Percentiles rank a stretch among this genome's conserved stretches.
Conservation (phyloP, 331 rosid species). For the Rhamnella rubrinervis region DNA sequence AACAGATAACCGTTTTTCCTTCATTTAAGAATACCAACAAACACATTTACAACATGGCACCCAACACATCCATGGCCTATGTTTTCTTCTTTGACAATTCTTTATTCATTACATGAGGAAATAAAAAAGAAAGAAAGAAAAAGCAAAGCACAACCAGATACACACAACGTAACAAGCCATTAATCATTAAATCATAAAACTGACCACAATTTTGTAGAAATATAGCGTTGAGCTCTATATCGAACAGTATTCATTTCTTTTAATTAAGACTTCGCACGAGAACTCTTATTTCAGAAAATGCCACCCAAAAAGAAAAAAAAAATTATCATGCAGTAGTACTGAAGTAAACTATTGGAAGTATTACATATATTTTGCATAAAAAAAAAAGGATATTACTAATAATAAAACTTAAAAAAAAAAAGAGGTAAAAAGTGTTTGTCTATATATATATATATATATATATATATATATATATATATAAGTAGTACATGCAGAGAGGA, state of each 20-base stretch:
- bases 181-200: conserved; percentile 10
- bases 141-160: background rate
- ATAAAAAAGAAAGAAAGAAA: no score
- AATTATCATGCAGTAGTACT: no score
- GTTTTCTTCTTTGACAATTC: conserved; percentile 6
- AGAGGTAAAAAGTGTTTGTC: background rate
- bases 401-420: background rate
- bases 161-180: background rate
- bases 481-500: background rate
- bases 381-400: no score
- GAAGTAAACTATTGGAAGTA: no score
- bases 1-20: background rate
- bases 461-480: background rate
- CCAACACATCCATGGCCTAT: conserved; percentile 9
- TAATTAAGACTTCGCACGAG: background rate
- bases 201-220: no score
- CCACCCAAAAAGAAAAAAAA: background rate
- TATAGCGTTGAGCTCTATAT: background rate
- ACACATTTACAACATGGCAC: conserved; percentile 11
- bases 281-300: background rate
- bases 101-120: background rate
- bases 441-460: background rate
- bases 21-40: conserved; percentile 17
- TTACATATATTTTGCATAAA: no score
- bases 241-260: background rate